Percentiles rank a stretch among this genome's conserved stretches.
phyloP scores from a whole-genome alignment of 2,329 filamentous ascomycete species.

The Ophidiomyces ophidiicola region DNA sequence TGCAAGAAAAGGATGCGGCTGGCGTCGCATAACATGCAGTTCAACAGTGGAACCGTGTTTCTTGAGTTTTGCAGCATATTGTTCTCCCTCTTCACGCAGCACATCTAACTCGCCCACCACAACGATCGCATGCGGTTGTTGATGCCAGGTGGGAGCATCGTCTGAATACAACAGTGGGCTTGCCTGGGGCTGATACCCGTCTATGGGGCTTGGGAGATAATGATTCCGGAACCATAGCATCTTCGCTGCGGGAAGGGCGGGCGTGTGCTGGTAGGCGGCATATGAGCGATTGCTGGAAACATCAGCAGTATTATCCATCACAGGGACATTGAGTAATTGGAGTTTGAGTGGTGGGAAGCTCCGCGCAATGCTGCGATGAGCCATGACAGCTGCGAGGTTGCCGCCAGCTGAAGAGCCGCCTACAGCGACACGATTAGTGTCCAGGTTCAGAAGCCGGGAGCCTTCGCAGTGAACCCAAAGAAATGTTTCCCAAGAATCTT shows the following conservation, averaged over 20 bases:
- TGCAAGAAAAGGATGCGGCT: slow-evolving; percentile 48
- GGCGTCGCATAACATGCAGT: slow-evolving; percentile 41
- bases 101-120: slow-evolving; percentile 47
- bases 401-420: slow-evolving; percentile 42
- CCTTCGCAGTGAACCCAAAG: slow-evolving; percentile 33
- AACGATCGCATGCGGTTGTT: slow-evolving; percentile 41
- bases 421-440: slow-evolving; percentile 33
- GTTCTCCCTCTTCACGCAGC: slow-evolving; percentile 43
- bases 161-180: slow-evolving; percentile 42
- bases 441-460: slow-evolving; percentile 24
- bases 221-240: slow-evolving; percentile 51
- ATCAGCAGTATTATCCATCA: slow-evolving; percentile 46
- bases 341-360: slow-evolving; percentile 31
- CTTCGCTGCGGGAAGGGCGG: slow-evolving; percentile 44
- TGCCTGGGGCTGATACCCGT: slow-evolving; percentile 42
- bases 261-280: slow-evolving; percentile 39
- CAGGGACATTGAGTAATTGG: slow-evolving; percentile 47
- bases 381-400: slow-evolving; percentile 43
- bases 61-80: slow-evolving; percentile 39
- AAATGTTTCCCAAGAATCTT: slow-evolving; percentile 46
- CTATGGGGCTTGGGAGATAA: slow-evolving; percentile 40
- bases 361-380: slow-evolving; percentile 37
- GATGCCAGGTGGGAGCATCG: slow-evolving; percentile 32
- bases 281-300: slow-evolving; percentile 37
- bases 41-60: slow-evolving; percentile 39